These are phyloP conservation scores for Caryopteris hybrid DNA, from an alignment of 305 asterid genomes.

Conservation along the genomic window DNA sequence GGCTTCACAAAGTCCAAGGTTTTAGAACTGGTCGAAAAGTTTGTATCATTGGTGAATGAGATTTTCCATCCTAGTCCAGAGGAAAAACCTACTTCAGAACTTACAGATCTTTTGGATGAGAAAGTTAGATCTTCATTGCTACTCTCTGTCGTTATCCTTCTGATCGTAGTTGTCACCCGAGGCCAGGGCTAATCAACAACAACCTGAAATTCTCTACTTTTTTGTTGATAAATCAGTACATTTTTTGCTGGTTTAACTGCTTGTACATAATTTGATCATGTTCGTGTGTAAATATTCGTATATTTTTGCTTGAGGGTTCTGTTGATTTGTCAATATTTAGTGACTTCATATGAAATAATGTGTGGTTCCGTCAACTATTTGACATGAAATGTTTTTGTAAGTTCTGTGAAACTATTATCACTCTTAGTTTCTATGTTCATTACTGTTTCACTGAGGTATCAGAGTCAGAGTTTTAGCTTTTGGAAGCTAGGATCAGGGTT, in stretches of 20 bases:
- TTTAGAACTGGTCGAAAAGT: slow-evolving; percentile 31
- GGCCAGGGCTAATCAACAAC: slow-evolving; percentile 12
- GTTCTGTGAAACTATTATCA: background rate
- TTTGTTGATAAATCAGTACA: background rate
- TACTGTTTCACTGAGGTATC: no score
- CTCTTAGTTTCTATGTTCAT: background rate
- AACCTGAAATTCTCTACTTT: background rate
- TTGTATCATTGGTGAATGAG: slow-evolving; percentile 30
- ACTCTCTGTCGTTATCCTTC: slow-evolving; percentile 41
- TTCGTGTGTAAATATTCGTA: background rate
- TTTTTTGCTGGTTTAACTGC: background rate
- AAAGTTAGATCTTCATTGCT: slow-evolving; percentile 49
- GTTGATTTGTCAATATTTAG: background rate
- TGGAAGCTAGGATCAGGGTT: no score
- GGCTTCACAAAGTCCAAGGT: slow-evolving; percentile 38
- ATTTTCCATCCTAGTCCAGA: slow-evolving; percentile 27
- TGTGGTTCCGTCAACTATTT: background rate
- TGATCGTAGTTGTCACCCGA: slow-evolving; percentile 48
- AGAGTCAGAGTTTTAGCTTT: background rate
- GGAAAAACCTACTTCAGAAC: slow-evolving; percentile 40
- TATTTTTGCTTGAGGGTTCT: background rate
- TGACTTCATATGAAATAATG: background rate
- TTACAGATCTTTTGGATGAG: slow-evolving; percentile 40
- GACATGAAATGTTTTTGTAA: background rate
- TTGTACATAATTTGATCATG: background rate